phyloP scores from a whole-genome alignment of 1,284 basidiomycete species.

The Moesziomyces antarcticus region DNA sequence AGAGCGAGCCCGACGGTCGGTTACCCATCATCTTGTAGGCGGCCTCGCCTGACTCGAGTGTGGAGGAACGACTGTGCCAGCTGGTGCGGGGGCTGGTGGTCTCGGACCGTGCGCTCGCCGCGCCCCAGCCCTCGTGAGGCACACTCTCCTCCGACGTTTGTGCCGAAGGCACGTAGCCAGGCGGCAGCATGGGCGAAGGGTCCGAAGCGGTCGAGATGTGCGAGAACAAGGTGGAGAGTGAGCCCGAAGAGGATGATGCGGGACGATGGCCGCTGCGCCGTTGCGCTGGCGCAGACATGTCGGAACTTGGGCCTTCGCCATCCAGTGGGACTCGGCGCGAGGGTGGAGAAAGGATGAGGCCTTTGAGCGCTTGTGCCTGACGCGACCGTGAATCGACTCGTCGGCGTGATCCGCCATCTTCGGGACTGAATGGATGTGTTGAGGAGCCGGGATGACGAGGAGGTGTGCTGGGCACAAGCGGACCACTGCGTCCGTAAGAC shows the following conservation, averaged over 20 bases:
- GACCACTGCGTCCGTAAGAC: constrained; percentile 29
- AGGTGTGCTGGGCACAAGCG: constrained; percentile 36
- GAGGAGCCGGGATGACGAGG: constrained; percentile 32
- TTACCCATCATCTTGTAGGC: constrained; percentile 37
- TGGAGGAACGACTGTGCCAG: constrained; percentile 57
- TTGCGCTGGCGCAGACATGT: constrained; percentile 19
- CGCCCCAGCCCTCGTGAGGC: constrained; percentile 37
- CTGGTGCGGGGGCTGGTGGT: constrained; percentile 47
- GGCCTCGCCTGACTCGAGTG: constrained; percentile 52
- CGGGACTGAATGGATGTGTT: constrained; percentile 35
- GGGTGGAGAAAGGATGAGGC: constrained; percentile 46
- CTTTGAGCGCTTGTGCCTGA: constrained; percentile 45
- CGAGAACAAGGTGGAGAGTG: constrained; percentile 43
- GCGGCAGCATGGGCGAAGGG: constrained; percentile 43
- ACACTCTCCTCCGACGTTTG: constrained; percentile 40
- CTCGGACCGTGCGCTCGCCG: constrained; percentile 33
- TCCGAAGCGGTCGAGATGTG: constrained; percentile 49
- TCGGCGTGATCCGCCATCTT: constrained; percentile 27
- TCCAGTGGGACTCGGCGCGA: constrained; percentile 34
- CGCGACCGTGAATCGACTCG: constrained; percentile 46
- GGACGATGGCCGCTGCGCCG: constrained; percentile 38
- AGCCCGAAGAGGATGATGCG: constrained; percentile 42
- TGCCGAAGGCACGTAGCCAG: constrained; percentile 25
- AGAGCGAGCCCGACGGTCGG: constrained; percentile 16
- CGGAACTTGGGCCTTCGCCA: constrained; percentile 33